Evolutionary conservation across 2,329 filamentous ascomycete species (phyloP).

Genomic region (Akanthomyces uredinophilus): DNA sequence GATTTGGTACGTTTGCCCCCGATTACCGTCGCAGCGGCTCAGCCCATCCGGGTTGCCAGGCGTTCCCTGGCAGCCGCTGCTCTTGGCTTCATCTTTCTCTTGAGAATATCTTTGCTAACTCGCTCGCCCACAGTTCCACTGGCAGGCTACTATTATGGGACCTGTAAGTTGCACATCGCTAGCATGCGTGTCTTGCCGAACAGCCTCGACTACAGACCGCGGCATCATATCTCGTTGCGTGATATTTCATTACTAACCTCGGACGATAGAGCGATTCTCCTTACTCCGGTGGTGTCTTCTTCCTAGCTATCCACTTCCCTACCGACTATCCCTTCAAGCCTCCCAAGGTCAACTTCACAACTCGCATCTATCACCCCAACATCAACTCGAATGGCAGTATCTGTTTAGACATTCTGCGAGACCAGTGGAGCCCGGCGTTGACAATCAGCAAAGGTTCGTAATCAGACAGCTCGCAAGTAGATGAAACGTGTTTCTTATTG

Average conservation of each 20-base stretch:
- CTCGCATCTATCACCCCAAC: constrained; percentile 98
- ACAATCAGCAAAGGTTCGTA: constrained; percentile 92
- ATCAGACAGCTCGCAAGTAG: not conserved
- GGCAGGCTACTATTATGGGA: constrained; percentile 99
- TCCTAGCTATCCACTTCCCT: constrained; percentile 97
- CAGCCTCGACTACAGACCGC: not conserved
- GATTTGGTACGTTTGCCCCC: constrained; percentile 73
- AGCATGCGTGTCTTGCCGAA: not conserved
- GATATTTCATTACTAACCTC: constrained; percentile 25
- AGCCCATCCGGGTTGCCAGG: constrained; percentile 14
- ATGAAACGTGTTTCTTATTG: not conserved
- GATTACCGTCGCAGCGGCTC: constrained; percentile 20
- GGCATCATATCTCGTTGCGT: too few species aligned
- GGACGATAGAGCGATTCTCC: constrained; percentile 78
- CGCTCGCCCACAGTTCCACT: constrained; percentile 72
- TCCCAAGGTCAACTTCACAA: constrained; percentile 99
- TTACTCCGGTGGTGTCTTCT: constrained; percentile 98
- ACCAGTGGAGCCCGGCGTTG: constrained; percentile 98
- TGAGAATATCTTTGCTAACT: constrained; percentile 21
- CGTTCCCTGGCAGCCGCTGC: constrained; percentile 2
- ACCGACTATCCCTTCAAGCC: constrained; percentile 99
- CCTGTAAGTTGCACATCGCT: constrained; percentile 64
- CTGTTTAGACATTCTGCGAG: constrained; percentile 94
- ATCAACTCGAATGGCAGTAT: constrained; percentile 99
- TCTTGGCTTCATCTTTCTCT: not conserved